Evolutionary conservation across 345 rosid species (phyloP).

Genomic region (Citrus australasica): DNA sequence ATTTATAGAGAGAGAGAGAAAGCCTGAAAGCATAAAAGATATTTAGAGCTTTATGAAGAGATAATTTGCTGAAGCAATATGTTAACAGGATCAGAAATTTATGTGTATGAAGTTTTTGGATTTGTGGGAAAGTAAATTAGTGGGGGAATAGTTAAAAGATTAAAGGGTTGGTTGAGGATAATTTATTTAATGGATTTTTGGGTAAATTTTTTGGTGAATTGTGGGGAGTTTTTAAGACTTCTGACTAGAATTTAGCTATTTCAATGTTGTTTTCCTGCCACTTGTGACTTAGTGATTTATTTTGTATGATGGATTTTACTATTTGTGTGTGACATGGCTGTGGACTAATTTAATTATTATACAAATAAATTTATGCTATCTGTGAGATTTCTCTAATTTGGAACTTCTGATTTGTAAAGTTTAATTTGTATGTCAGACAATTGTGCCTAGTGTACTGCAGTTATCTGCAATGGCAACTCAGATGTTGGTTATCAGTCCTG

Average conservation of each 20-base stretch:
- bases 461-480: constrained; percentile 70
- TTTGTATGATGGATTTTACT: neutral
- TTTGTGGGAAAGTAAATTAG: neutral
- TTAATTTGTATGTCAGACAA: constrained; percentile 45
- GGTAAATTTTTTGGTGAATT: neutral
- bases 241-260: neutral
- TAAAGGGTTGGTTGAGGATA: neutral
- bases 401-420: constrained; percentile 1
- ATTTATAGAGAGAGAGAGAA: too few relatives aligned
- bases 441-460: constrained; percentile 77
- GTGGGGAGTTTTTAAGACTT: neutral
- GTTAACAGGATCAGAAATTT: neutral
- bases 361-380: neutral
- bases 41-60: neutral
- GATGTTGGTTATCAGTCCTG: constrained; percentile 84
- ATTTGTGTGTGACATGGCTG: neutral
- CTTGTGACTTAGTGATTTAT: constrained; percentile 1
- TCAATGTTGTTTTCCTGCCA: neutral
- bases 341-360: neutral
- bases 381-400: neutral
- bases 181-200: neutral
- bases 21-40: too few relatives aligned
- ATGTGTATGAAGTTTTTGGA: neutral
- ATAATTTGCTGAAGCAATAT: neutral
- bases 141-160: neutral